phyloP scores from a whole-genome alignment of 371 early-diverging fungal species.

The Apophysomyces variabilis region DNA sequence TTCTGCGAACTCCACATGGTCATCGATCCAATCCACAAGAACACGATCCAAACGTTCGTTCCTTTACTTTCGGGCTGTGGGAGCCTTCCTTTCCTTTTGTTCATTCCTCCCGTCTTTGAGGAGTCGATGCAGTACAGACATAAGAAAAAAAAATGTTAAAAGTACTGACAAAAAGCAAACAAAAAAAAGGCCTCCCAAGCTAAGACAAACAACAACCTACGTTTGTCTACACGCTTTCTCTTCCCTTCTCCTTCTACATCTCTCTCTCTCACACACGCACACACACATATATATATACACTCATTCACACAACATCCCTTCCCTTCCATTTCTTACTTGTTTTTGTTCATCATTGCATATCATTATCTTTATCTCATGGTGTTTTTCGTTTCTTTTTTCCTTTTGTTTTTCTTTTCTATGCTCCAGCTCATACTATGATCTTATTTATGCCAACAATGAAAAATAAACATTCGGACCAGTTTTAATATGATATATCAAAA shows the following conservation, averaged over 20 bases:
- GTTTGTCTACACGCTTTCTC: neutral
- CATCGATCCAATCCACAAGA: neutral
- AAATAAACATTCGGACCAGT: neutral
- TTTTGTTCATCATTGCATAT: no score
- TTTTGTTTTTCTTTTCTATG: no score
- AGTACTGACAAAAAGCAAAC: neutral
- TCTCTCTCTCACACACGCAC: neutral
- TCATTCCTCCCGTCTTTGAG: slow-evolving; percentile 7
- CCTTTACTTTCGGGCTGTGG: slow-evolving; percentile 3
- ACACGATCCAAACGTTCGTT: neutral
- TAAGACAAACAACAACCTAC: neutral
- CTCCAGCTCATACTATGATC: neutral
- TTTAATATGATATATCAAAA: slow-evolving; percentile 2
- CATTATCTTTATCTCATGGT: no score
- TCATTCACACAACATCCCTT: neutral
- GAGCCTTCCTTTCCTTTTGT: neutral
- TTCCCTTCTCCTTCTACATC: neutral
- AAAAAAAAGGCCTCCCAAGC: neutral
- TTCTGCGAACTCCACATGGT: slow-evolving; percentile 2
- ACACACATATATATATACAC: neutral
- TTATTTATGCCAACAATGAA: neutral
- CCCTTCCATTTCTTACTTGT: neutral
- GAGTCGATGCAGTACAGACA: neutral
- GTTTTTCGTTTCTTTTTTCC: no score
- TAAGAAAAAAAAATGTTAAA: neutral